Conservation (phyloP, 129 eudicot species). For the Pulicaria dysenterica region DNA sequence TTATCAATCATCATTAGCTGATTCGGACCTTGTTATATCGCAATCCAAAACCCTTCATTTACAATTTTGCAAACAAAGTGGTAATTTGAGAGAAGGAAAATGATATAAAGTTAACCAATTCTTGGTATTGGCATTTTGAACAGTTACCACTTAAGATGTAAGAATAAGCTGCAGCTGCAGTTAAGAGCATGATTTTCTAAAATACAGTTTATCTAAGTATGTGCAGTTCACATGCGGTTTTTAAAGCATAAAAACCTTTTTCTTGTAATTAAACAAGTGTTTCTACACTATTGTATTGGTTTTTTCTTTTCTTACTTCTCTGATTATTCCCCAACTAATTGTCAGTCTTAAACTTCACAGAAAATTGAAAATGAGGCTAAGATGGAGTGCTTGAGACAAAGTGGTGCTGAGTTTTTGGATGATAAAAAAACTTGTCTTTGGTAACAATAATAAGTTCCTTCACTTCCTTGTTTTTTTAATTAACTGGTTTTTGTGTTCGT, state of each 20-base stretch:
- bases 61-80: neutral
- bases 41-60: constrained; percentile 12
- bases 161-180: neutral
- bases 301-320: neutral
- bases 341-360: neutral
- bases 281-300: neutral
- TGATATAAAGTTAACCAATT: neutral
- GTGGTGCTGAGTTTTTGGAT: neutral
- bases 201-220: neutral
- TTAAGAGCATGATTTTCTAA: neutral
- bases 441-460: too few species aligned
- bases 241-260: neutral
- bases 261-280: neutral
- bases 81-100: neutral
- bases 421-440: too few species aligned
- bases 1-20: neutral
- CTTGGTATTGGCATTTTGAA: neutral
- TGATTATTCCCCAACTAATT: neutral
- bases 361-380: neutral
- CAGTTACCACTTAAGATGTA: neutral
- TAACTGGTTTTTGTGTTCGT: too few species aligned
- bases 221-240: neutral
- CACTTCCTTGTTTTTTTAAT: too few species aligned
- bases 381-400: neutral
- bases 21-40: neutral